A percentile compares a stretch with the other conserved stretches of the same genome.
phyloP scores from a whole-genome alignment of 2,329 filamentous ascomycete species.

The Neurospora sp. region DNA sequence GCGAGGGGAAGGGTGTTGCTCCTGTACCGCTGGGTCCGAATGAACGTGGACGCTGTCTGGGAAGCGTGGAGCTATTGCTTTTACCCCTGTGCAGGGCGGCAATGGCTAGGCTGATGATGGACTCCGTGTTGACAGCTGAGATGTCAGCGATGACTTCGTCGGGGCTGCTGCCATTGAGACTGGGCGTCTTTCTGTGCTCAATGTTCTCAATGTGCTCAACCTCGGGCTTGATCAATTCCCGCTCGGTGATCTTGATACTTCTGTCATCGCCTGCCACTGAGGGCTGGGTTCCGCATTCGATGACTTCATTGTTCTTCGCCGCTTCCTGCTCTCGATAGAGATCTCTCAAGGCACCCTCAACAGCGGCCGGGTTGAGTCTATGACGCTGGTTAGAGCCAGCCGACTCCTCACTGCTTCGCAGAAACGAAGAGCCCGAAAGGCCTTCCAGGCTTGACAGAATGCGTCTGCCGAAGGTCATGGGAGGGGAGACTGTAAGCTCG shows the following conservation, averaged over 20 bases:
- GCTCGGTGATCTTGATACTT: not conserved
- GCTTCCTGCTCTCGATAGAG: not conserved
- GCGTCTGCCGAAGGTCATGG: constrained; percentile 11
- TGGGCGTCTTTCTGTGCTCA: not conserved
- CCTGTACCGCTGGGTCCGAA: not conserved
- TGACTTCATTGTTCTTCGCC: not conserved
- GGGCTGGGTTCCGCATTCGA: not conserved
- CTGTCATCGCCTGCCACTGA: not conserved
- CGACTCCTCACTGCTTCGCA: constrained; percentile 1
- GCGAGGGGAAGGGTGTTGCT: not conserved
- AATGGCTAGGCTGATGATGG: not conserved
- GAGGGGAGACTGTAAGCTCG: constrained; percentile 8
- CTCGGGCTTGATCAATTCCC: not conserved
- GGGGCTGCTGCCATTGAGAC: not conserved
- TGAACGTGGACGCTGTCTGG: not conserved
- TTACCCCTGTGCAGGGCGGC: not conserved
- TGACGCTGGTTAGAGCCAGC: not conserved
- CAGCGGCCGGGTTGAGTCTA: not conserved
- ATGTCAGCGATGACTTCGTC: not conserved
- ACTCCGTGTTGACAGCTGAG: not conserved
- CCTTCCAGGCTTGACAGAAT: constrained; percentile 7
- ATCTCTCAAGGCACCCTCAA: not conserved
- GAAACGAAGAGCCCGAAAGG: not conserved
- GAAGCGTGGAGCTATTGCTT: not conserved
- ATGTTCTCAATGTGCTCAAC: not conserved